phyloP scores from a whole-genome alignment of 305 asterid genomes.

The Fraxinus sp. region DNA sequence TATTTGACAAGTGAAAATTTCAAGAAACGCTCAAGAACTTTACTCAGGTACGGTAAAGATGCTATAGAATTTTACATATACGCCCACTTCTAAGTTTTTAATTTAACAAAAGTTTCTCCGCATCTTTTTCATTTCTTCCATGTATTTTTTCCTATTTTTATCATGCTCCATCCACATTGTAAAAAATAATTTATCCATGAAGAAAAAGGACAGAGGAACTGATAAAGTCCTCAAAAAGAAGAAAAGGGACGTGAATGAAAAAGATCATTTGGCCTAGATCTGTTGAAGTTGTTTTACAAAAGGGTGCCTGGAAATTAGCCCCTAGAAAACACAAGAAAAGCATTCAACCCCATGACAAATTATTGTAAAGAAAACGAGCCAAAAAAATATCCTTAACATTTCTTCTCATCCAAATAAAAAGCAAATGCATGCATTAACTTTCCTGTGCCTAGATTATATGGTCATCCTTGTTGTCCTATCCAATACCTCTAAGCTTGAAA shows the following conservation, averaged over 20 bases:
- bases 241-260: not conserved
- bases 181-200: not conserved
- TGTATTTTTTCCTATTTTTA: not conserved
- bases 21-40: not conserved
- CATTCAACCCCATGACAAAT: not conserved
- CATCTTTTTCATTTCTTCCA: not conserved
- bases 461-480: not conserved
- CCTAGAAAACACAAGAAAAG: not conserved
- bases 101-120: not conserved
- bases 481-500: not conserved
- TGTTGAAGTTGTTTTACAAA: not conserved
- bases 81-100: not conserved
- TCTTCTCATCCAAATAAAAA: not conserved
- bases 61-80: not conserved
- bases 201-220: not conserved
- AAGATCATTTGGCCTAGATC: not conserved
- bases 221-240: not conserved
- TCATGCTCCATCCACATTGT: not conserved
- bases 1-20: not conserved
- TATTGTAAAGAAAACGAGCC: not conserved
- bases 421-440: not conserved
- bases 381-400: not conserved
- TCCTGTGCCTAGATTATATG: not conserved
- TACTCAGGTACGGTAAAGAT: not conserved
- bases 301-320: not conserved